Percentiles rank a stretch among this genome's conserved stretches.
phyloP scores from a whole-genome alignment of 2,329 filamentous ascomycete genomes.

The Penicillium sp. region DNA sequence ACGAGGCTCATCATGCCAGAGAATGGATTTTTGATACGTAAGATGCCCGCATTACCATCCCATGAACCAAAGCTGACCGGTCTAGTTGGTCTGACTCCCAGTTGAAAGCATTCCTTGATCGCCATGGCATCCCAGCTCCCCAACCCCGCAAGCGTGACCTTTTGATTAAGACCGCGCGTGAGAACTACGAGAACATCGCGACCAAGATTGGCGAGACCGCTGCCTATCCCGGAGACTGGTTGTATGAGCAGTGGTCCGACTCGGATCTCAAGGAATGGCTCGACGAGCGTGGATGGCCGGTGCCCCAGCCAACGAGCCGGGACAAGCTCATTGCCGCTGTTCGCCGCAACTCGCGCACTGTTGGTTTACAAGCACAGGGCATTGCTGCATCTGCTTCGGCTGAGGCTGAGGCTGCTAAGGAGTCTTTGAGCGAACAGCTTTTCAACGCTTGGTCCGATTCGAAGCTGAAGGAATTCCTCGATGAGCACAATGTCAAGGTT shows the following conservation, averaged over 20 bases:
- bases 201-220: constrained; percentile 73
- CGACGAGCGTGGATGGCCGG: constrained; percentile 80
- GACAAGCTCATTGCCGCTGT: constrained; percentile 87
- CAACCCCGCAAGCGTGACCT: constrained; percentile 84
- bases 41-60: constrained; percentile 16
- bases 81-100: constrained; percentile 85
- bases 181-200: constrained; percentile 76
- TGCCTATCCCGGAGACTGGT: constrained; percentile 91
- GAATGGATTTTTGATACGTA: constrained; percentile 90
- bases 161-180: constrained; percentile 72
- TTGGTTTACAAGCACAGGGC: constrained; percentile 66
- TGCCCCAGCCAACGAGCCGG: constrained; percentile 77
- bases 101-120: constrained; percentile 89
- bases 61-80: constrained; percentile 7
- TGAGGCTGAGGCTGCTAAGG: constrained; percentile 67
- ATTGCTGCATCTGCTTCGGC: constrained; percentile 61
- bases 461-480: constrained; percentile 86
- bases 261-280: constrained; percentile 94
- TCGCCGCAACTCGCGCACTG: constrained; percentile 83
- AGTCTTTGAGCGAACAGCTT: constrained; percentile 75
- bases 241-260: constrained; percentile 87
- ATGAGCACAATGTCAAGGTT: constrained; percentile 85
- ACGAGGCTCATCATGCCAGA: constrained; percentile 69
- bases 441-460: constrained; percentile 89
- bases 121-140: constrained; percentile 80